Conservation (phyloP, 2,329 filamentous ascomycete genomes). For the Fusarium sp. region DNA sequence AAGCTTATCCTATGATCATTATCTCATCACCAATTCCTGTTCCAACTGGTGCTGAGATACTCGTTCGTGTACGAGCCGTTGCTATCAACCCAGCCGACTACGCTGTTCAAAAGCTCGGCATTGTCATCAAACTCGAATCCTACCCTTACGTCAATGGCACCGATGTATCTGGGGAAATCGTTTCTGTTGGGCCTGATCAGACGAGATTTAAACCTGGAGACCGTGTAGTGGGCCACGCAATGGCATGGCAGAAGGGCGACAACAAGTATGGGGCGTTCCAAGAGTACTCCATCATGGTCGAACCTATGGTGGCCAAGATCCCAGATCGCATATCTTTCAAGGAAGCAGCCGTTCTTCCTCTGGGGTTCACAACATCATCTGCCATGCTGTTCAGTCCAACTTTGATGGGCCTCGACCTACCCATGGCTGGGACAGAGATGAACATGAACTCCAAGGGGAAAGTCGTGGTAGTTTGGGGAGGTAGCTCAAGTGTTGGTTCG, state of each 20-base stretch:
- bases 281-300: not conserved
- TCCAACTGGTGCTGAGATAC: not conserved
- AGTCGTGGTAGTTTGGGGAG: not conserved
- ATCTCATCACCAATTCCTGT: rapidly evolving
- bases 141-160: not conserved
- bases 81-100: not conserved
- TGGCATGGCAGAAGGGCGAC: not conserved
- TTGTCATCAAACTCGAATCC: not conserved
- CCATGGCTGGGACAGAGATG: not conserved
- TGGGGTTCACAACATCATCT: not conserved
- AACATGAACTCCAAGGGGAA: not conserved
- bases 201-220: rapidly evolving
- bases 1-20: not conserved
- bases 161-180: not conserved
- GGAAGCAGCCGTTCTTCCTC: not conserved
- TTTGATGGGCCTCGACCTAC: not conserved
- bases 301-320: not conserved
- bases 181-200: not conserved
- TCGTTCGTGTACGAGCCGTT: not conserved
- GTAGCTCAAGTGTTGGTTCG: not conserved
- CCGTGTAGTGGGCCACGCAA: not conserved
- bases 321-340: not conserved
- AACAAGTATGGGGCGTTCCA: not conserved
- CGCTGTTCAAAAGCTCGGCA: not conserved
- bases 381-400: not conserved